Evolutionary conservation across 768 basidiomycete genomes (phyloP).

Genomic region (Boletus sp.): DNA sequence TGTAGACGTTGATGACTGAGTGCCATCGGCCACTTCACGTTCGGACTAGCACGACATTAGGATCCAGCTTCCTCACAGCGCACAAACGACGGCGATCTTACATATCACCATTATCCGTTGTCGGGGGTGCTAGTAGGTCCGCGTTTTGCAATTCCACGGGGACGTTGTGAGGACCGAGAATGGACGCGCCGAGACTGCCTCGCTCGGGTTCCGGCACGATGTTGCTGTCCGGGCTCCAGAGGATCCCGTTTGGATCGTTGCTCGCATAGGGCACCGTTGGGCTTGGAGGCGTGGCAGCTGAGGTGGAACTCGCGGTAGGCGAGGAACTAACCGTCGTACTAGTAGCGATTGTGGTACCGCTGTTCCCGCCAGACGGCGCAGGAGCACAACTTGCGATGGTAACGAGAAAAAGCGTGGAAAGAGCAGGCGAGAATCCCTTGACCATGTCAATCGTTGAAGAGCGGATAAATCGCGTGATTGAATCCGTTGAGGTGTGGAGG

Average conservation of each 20-base stretch:
- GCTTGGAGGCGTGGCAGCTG: slow-evolving; percentile 28
- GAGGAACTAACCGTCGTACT: neutral
- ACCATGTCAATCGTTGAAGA: slow-evolving; percentile 2
- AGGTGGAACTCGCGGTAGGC: too few species aligned
- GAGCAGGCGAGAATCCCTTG: neutral
- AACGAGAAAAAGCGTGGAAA: slow-evolving; percentile 4
- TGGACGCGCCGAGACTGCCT: slow-evolving; percentile 40
- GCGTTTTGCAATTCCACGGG: slow-evolving; percentile 54
- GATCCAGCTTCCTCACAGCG: neutral
- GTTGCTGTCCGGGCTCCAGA: slow-evolving; percentile 34
- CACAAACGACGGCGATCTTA: slow-evolving; percentile 13
- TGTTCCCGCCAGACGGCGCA: neutral
- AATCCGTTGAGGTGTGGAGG: neutral
- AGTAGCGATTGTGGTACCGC: neutral
- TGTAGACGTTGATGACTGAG: slow-evolving; percentile 55
- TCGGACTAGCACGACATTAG: slow-evolving; percentile 26
- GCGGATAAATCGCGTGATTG: neutral
- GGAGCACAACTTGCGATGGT: slow-evolving; percentile 4
- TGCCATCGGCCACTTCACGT: slow-evolving; percentile 60
- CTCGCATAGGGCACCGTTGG: slow-evolving; percentile 43
- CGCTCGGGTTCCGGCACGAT: slow-evolving; percentile 40
- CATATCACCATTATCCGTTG: slow-evolving; percentile 56
- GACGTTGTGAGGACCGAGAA: slow-evolving; percentile 57
- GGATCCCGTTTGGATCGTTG: slow-evolving; percentile 41
- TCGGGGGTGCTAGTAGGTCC: slow-evolving; percentile 56